These are phyloP conservation scores for Tubosaeta brunneosetosa DNA, from an alignment of 768 basidiomycete genomes.

Conservation along the genomic window DNA sequence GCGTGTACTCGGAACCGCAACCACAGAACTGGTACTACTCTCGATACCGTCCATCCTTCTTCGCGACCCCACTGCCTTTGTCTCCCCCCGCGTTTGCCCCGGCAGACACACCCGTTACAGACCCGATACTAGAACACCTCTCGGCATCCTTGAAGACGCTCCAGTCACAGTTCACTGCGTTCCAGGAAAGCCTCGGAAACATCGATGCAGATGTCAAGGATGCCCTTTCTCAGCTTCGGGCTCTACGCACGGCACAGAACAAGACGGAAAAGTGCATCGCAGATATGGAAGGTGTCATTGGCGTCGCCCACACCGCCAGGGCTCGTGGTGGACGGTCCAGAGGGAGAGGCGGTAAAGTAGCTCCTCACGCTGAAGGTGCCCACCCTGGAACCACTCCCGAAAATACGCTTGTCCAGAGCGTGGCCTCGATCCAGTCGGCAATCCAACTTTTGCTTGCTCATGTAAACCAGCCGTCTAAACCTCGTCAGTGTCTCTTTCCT, in stretches of 20 bases:
- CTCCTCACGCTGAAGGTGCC: not conserved
- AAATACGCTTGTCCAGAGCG: slow-evolving; percentile 8
- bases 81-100: not conserved
- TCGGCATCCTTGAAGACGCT: slow-evolving; percentile 1
- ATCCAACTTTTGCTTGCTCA: slow-evolving; percentile 18
- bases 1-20: not conserved
- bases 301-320: not conserved
- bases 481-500: slow-evolving; percentile 7
- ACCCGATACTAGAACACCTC: slow-evolving; percentile 1
- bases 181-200: slow-evolving; percentile 6
- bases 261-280: slow-evolving; percentile 6
- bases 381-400: not conserved
- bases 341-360: not conserved
- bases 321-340: not conserved
- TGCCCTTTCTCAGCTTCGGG: slow-evolving; percentile 14
- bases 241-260: slow-evolving; percentile 12
- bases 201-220: slow-evolving; percentile 14
- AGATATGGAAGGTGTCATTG: slow-evolving; percentile 12
- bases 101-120: not conserved
- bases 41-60: not conserved
- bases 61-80: not conserved
- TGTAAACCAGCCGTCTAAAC: not conserved
- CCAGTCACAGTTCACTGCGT: slow-evolving; percentile 12
- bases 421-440: slow-evolving; percentile 19
- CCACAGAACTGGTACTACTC: slow-evolving; percentile 2